Evolutionary conservation across 2,329 filamentous ascomycete species (phyloP).

Genomic region (Sarocladium oryzae): DNA sequence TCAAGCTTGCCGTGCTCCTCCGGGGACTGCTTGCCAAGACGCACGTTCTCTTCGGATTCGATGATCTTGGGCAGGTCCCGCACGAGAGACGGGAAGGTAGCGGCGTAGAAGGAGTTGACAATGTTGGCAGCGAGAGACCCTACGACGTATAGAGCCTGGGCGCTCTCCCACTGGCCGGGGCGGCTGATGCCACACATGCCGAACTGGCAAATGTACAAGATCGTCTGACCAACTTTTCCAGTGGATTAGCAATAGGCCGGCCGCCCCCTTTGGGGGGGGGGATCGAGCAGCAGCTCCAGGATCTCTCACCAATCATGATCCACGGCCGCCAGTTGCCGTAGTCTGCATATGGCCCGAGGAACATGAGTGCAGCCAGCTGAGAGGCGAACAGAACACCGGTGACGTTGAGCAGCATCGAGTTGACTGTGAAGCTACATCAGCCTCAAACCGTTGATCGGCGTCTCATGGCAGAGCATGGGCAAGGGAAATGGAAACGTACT

Average conservation of each 20-base stretch:
- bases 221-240: slow-evolving; percentile 11
- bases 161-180: slow-evolving; percentile 14
- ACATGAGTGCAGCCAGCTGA: slow-evolving; percentile 16
- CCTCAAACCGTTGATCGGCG: too few species aligned
- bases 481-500: slow-evolving; percentile 7
- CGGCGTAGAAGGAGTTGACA: slow-evolving; percentile 16
- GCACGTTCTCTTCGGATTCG: slow-evolving; percentile 14
- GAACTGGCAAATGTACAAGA: slow-evolving; percentile 15
- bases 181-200: slow-evolving; percentile 15
- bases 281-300: too few species aligned
- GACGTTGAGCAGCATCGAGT: slow-evolving; percentile 15
- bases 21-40: slow-evolving; percentile 13
- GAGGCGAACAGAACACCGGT: slow-evolving; percentile 17
- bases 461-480: too few species aligned
- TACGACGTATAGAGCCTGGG: slow-evolving; percentile 14
- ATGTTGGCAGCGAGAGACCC: slow-evolving; percentile 17
- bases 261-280: too few species aligned
- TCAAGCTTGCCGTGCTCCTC: slow-evolving; percentile 15
- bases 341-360: slow-evolving; percentile 18
- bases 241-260: too few species aligned
- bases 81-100: slow-evolving; percentile 15
- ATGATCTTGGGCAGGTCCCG: slow-evolving; percentile 16
- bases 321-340: slow-evolving; percentile 18
- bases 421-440: too few species aligned
- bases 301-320: slow-evolving; percentile 18